Evolutionary conservation across 2,329 filamentous ascomycete species (phyloP).

Genomic region (Diaporthe sp.): DNA sequence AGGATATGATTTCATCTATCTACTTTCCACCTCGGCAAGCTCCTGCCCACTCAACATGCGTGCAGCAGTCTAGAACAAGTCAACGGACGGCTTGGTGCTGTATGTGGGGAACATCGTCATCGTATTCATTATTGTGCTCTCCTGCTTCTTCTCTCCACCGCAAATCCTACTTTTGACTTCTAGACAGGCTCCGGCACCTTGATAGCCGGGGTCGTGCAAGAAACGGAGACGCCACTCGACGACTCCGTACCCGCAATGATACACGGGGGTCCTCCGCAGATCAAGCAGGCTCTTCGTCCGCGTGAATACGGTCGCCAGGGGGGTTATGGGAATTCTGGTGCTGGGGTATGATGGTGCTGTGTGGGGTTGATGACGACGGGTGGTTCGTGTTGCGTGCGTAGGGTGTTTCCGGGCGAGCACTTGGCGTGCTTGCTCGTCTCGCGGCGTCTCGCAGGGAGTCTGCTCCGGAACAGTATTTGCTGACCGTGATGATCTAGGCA

Average conservation of each 20-base stretch:
- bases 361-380: conserved; percentile 30
- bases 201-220: not conserved
- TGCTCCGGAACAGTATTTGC: not conserved
- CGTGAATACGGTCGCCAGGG: conserved; percentile 23
- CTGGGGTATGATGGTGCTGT: conserved; percentile 35
- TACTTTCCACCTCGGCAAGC: conserved; percentile 21
- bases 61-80: conserved; percentile 22
- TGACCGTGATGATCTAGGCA: conserved; percentile 29
- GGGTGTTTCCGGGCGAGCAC: not conserved
- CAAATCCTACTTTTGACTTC: conserved; percentile 21
- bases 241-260: conserved; percentile 22
- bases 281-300: conserved; percentile 25
- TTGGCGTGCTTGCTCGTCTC: conserved; percentile 17
- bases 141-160: conserved; percentile 20
- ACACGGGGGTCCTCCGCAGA: conserved; percentile 31
- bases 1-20: conserved; percentile 33
- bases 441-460: conserved; percentile 13
- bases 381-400: conserved; percentile 20
- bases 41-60: conserved; percentile 11
- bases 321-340: conserved; percentile 28
- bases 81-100: conserved; percentile 14
- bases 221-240: conserved; percentile 38
- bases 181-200: conserved; percentile 2
- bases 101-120: conserved; percentile 28
- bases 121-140: conserved; percentile 40